These are phyloP conservation scores for Sicyos edulis DNA, from an alignment of 306 rosid species.

Conservation along the genomic window DNA sequence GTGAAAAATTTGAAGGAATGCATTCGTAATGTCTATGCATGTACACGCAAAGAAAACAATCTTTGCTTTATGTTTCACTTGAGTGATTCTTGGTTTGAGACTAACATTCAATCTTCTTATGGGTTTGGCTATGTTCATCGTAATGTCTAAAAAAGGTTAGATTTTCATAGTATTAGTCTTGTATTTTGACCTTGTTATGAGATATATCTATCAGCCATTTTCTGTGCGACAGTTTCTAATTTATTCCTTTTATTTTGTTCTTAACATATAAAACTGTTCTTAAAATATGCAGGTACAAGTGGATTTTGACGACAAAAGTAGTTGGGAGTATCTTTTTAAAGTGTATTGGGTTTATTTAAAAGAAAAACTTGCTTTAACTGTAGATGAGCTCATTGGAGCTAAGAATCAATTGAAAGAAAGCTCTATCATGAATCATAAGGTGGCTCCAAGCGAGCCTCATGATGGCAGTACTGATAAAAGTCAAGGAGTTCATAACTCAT, in stretches of 20 bases:
- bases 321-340: slow-evolving; percentile 99
- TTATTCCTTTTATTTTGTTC: not conserved
- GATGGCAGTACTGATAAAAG: slow-evolving; percentile 40
- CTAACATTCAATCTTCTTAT: not conserved
- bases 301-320: slow-evolving; percentile 92
- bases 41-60: not conserved
- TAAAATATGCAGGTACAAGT: slow-evolving; percentile 44
- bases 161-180: not conserved
- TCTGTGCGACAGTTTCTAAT: not conserved
- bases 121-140: no score
- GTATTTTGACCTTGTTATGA: slow-evolving; percentile 12
- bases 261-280: not conserved
- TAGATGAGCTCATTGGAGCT: slow-evolving; percentile 69
- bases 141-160: no score
- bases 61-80: slow-evolving; percentile 6
- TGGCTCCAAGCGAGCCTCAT: slow-evolving; percentile 35
- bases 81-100: slow-evolving; percentile 2
- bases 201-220: slow-evolving; percentile 1
- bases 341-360: slow-evolving; percentile 80
- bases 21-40: not conserved
- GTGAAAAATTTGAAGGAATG: not conserved
- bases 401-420: slow-evolving; percentile 55
- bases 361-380: slow-evolving; percentile 61
- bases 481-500: slow-evolving; percentile 45
- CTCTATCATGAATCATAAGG: slow-evolving; percentile 36